Evolutionary conservation across 495 filamentous ascomycete species (phyloP).

Genomic region (Amphirosellinia nigrospora): DNA sequence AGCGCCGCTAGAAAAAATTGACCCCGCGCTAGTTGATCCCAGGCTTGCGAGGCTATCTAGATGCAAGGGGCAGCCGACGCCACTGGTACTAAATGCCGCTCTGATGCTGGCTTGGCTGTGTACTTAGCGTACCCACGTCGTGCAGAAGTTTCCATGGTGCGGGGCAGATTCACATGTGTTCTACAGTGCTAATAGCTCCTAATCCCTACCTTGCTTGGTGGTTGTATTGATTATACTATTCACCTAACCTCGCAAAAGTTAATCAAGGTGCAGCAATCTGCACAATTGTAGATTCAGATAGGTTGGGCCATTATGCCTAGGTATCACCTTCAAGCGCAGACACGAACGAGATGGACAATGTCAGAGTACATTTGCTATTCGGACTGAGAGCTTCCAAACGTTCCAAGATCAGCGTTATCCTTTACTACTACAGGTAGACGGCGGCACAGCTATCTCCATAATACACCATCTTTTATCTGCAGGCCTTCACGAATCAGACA

Average conservation of each 20-base stretch:
- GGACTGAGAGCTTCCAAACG: neutral
- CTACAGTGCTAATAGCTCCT: neutral
- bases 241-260: neutral
- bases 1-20: slow-evolving; percentile 5
- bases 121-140: neutral
- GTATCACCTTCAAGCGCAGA: neutral
- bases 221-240: no score
- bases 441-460: slow-evolving; percentile 3
- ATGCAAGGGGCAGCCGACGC: slow-evolving; percentile 2
- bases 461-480: neutral
- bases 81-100: slow-evolving; percentile 3
- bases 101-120: neutral
- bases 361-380: neutral
- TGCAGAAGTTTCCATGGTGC: neutral
- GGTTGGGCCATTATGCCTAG: neutral
- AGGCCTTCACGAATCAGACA: slow-evolving; percentile 10
- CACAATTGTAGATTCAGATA: neutral
- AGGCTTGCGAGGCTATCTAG: neutral
- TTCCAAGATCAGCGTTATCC: neutral
- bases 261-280: neutral
- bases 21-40: slow-evolving; percentile 16
- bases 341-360: neutral
- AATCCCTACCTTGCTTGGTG: neutral
- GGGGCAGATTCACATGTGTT: slow-evolving; percentile 9
- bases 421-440: neutral